Conservation (phyloP, 2,329 filamentous ascomycete species). For the Graphilbum sp. region DNA sequence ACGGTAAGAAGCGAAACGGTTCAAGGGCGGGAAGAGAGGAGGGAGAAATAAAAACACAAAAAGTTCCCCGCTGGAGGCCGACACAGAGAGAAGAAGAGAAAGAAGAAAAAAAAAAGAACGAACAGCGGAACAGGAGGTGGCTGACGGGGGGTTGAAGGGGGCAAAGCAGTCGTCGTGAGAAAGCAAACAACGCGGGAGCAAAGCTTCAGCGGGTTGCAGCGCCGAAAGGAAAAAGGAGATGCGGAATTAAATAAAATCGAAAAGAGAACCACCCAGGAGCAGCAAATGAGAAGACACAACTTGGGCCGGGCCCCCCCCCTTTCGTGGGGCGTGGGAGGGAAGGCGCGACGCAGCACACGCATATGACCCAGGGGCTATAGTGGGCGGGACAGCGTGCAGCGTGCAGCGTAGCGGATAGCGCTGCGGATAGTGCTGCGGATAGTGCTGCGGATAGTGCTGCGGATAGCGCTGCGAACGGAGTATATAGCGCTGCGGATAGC, state of each 20-base stretch:
- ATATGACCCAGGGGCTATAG: not conserved
- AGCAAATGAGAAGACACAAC: not conserved
- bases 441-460: no score
- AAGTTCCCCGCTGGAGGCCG: no score
- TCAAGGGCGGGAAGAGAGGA: not conserved
- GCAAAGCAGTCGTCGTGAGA: not conserved
- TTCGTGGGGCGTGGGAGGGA: slow-evolving; percentile 3
- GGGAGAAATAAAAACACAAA: no score
- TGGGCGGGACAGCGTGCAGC: not conserved
- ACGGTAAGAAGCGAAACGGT: not conserved
- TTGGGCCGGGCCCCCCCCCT: not conserved
- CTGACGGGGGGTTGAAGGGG: not conserved
- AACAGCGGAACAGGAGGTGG: not conserved
- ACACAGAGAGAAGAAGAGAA: no score
- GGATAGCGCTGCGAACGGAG: no score
- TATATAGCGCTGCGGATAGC: no score
- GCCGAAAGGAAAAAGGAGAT: not conserved
- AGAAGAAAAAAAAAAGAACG: not conserved
- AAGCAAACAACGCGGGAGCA: no score
- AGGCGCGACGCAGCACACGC: slow-evolving; percentile 2
- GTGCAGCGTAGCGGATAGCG: not conserved
- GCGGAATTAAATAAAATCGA: not conserved
- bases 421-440: no score
- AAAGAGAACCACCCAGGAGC: not conserved
- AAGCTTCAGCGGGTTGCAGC: no score